Evolutionary conservation across 106 monocot species (phyloP).

Genomic region (Dioscorea zingiberensis): DNA sequence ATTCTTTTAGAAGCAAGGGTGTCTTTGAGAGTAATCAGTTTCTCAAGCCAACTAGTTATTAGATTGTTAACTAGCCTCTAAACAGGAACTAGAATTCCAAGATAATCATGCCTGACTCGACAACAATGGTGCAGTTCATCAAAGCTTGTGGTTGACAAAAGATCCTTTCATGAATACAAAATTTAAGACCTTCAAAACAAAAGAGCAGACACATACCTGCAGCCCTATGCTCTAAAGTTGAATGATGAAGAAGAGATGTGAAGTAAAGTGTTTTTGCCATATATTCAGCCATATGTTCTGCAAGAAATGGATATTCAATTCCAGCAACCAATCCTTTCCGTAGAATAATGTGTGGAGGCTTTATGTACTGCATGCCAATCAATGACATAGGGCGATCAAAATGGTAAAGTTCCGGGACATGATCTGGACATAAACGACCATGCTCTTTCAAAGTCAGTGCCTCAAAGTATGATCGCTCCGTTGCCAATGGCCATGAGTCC

Average conservation of each 20-base stretch:
- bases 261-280: constrained; percentile 93
- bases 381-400: constrained; percentile 84
- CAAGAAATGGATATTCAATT: constrained; percentile 82
- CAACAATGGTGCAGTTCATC: too few relatives aligned
- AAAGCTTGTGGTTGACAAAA: too few relatives aligned
- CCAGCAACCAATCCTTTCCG: constrained; percentile 95
- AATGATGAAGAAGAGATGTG: constrained; percentile 74
- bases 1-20: too few relatives aligned
- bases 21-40: too few relatives aligned
- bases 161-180: too few relatives aligned
- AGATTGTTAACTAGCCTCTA: too few relatives aligned
- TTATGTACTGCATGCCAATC: constrained; percentile 84
- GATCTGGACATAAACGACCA: constrained; percentile 66
- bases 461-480: constrained; percentile 91
- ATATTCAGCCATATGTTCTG: constrained; percentile 85
- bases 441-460: constrained; percentile 61
- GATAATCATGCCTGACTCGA: too few relatives aligned
- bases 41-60: too few relatives aligned
- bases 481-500: constrained; percentile 93
- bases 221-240: constrained; percentile 61
- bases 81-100: too few relatives aligned
- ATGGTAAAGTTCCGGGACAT: constrained; percentile 92
- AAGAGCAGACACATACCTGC: constrained; percentile 38
- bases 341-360: constrained; percentile 95
- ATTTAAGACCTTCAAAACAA: too few relatives aligned